Base-by-base conservation (phyloP, 352 stramenopile species). In the Phytophthora colocasiae region DNA sequence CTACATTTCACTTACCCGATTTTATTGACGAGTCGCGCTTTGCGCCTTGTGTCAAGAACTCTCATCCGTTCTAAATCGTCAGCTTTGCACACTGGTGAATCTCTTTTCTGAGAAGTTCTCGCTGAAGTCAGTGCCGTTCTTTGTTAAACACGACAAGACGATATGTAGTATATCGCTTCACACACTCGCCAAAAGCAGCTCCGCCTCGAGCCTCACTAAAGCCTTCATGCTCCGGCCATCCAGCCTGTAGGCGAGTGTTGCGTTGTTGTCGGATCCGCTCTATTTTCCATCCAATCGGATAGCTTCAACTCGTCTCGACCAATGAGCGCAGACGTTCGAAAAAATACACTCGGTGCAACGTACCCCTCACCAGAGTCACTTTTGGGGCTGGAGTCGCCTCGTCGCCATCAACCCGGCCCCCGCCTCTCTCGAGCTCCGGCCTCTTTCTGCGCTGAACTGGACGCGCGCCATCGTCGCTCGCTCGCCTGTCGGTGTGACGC, bases 371-470 rank as follows among this genome's bases (percentile, higher is more conserved):
- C 31, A 8, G 8, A 34, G 31, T 11, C 38, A 26, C 34, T 26
- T 38, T 22, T 22, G 22, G 56, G 46, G 54, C 54, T 29, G 34
- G 38, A 43, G 38, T 17, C 38, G 43, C 45, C 36, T 38, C 43
- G 52, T 60, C 47, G 55, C 41, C 11, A 57, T 41, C 44, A 56
- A 52, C 32, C 48, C 54, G 53, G 50, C 7, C 31, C 26, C 54
- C 40, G 17, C 60, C 51, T 57, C 60, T 63, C 46, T 47, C 26
- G 36, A 52, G 66, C 66, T 57, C 49, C 54, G 61, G 55, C 61
- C 60, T 31, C 63, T 73, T 73, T 76, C 58, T 73, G 63, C 68
- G 49, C 68, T 49, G 48, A 75, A 72, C 67, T 68, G 62, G 32
- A 66, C 57, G 63, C 50, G 24, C 39, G 45, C 48, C 52, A 66